Base-by-base conservation (phyloP, 441 rosid species). In the Brassica hybrid region DNA sequence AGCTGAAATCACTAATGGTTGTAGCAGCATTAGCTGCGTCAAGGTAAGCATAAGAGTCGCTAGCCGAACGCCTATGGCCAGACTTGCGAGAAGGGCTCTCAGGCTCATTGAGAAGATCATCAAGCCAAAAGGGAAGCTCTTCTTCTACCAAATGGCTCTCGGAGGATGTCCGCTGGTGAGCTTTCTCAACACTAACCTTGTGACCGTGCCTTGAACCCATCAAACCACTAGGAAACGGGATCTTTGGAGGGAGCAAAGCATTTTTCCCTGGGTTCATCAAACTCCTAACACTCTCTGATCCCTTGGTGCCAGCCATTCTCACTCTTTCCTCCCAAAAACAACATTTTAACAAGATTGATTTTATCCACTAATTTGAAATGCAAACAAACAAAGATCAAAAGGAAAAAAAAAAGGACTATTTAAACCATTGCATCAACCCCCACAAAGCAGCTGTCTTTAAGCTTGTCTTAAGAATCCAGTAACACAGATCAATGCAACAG, bases 101-200 rank as follows among this genome's bases (percentile, higher is more conserved):
- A 0, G 99, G 99, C 78, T 97, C 99, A 48, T 94, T 89, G 73
- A 97, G 98, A 69, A 94, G 94, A 85, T 97, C 99, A 83, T 97
- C 99, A 77, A 94, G 97, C 99, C 99, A 97, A 79, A 96, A 94
- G 70, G 99, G 99, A 81, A 90, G 98, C 82, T n/a, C n/a, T n/a
- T 94, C 99, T 70, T 97, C 99, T 65, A 89, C 74, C 69, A 93
- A 78, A 73, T 87, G 76, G 65, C 94, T 91, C 86, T 94, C 99
- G n/a, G 99, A 97, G 62, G 98, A 97, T 76, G 99, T 94, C 23
- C 99, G 86, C 60, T 91, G 99, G 81, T 43, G 87, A 3, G 76
- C 14, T 65, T 81, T 84, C 69, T 87, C 89, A 60, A 85, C 87
- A 72, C 86, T 85, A 32, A 89, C 87, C 84, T 88, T 96, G 72